Evolutionary conservation across 2,329 filamentous ascomycete species (phyloP).

Genomic region (Tolypocladium sp.): DNA sequence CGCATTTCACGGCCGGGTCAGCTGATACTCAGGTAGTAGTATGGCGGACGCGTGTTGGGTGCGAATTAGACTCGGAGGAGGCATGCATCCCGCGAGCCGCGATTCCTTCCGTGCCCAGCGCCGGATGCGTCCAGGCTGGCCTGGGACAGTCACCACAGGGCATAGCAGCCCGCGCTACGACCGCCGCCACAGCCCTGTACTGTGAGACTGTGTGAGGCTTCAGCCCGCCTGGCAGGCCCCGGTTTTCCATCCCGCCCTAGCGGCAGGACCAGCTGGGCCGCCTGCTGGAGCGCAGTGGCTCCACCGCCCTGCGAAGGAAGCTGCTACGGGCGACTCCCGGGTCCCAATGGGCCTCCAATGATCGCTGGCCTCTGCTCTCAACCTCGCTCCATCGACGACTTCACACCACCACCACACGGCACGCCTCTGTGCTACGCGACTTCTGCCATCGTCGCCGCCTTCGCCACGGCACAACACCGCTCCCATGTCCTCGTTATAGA

Average conservation of each 20-base stretch:
- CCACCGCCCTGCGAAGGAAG: not conserved
- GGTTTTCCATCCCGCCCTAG: not conserved
- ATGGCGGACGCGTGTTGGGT: not conserved
- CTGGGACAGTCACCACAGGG: not conserved
- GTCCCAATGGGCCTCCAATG: not conserved
- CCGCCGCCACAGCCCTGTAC: not conserved
- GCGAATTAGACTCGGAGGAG: not conserved
- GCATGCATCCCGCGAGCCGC: not conserved
- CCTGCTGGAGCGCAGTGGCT: not conserved
- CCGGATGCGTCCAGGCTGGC: not conserved
- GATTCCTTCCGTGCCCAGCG: not conserved
- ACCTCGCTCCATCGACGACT: not conserved
- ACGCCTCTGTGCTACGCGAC: not conserved
- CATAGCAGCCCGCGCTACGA: not conserved
- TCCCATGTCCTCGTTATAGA: slow-evolving; percentile 27
- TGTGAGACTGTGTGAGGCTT: not conserved
- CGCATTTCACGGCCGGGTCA: not conserved
- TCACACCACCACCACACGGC: not conserved
- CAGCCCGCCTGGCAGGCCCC: not conserved
- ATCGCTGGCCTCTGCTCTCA: not conserved
- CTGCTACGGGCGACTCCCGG: not conserved
- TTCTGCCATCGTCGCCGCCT: not conserved
- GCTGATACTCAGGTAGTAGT: not conserved
- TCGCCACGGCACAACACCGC: slow-evolving; percentile 9
- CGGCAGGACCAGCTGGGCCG: not conserved